phyloP scores from a whole-genome alignment of 2,329 filamentous ascomycete genomes.

The Diaporthe sp. region DNA sequence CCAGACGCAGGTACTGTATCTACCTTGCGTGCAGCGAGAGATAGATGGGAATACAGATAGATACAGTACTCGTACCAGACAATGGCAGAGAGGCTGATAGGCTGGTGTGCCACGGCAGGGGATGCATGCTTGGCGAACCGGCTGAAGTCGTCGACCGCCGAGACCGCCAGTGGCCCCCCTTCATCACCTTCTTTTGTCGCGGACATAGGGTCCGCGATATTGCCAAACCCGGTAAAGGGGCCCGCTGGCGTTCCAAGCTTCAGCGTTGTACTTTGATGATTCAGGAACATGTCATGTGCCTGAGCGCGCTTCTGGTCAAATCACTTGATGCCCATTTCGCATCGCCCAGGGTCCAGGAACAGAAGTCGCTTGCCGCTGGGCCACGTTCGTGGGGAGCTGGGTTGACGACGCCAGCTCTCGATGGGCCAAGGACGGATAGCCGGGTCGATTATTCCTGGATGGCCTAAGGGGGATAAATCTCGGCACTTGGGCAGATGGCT shows the following conservation, averaged over 20 bases:
- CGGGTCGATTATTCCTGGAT: constrained; percentile 18
- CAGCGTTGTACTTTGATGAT: constrained; percentile 15
- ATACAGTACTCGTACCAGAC: not conserved
- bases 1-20: constrained; percentile 19
- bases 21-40: not conserved
- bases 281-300: constrained; percentile 25
- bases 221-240: constrained; percentile 33
- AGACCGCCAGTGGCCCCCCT: constrained; percentile 16
- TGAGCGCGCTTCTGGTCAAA: constrained; percentile 12
- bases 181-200: constrained; percentile 34
- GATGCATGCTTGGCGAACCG: constrained; percentile 26
- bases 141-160: constrained; percentile 28
- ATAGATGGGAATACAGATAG: not conserved
- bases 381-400: not conserved
- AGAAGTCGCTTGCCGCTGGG: not conserved
- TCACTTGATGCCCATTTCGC: constrained; percentile 12
- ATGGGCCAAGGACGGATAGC: constrained; percentile 6
- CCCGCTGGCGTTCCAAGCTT: constrained; percentile 2
- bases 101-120: constrained; percentile 1
- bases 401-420: not conserved
- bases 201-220: constrained; percentile 38
- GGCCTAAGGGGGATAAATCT: not conserved
- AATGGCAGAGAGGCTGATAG: not conserved
- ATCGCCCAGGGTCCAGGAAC: not conserved
- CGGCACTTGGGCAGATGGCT: constrained; percentile 16